phyloP scores from a whole-genome alignment of 768 basidiomycete species.

The Cystobasidium onofrii region DNA sequence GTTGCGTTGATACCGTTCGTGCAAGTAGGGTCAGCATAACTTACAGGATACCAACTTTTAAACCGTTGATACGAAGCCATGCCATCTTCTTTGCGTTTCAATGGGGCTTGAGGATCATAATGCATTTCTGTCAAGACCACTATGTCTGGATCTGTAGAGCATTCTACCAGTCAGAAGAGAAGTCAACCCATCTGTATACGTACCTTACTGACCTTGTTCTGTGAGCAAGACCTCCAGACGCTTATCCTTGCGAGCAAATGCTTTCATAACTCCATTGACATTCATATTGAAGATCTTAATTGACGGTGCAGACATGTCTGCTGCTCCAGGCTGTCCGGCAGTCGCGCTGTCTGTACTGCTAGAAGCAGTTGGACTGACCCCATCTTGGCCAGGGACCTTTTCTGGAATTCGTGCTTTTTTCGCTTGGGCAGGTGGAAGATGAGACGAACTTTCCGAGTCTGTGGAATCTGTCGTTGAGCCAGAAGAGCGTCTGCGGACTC shows the following conservation, averaged over 20 bases:
- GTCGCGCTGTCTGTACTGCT: not conserved
- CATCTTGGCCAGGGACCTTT: not conserved
- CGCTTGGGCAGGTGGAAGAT: not conserved
- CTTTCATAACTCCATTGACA: constrained; percentile 29
- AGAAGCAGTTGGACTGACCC: not conserved
- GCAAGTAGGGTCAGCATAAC: too few relatives aligned
- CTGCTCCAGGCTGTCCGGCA: not conserved
- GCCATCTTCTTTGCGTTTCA: constrained; percentile 25
- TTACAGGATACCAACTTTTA: not conserved
- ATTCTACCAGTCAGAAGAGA: not conserved
- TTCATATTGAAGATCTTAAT: constrained; percentile 28
- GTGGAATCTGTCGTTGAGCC: not conserved
- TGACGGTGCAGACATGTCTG: not conserved
- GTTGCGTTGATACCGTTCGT: too few relatives aligned
- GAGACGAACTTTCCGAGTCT: not conserved
- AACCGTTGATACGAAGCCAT: constrained; percentile 16
- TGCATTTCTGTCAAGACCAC: constrained; percentile 29
- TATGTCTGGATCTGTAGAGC: constrained; percentile 17
- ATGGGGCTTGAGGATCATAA: constrained; percentile 24
- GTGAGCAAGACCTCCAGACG: not conserved
- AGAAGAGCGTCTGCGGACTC: not conserved
- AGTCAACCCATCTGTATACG: not conserved
- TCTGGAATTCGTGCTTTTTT: not conserved
- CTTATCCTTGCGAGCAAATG: constrained; percentile 16
- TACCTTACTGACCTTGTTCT: constrained; percentile 13